Evolutionary conservation across 352 stramenopile species (phyloP).

Genomic region (Phytophthora citricola): DNA sequence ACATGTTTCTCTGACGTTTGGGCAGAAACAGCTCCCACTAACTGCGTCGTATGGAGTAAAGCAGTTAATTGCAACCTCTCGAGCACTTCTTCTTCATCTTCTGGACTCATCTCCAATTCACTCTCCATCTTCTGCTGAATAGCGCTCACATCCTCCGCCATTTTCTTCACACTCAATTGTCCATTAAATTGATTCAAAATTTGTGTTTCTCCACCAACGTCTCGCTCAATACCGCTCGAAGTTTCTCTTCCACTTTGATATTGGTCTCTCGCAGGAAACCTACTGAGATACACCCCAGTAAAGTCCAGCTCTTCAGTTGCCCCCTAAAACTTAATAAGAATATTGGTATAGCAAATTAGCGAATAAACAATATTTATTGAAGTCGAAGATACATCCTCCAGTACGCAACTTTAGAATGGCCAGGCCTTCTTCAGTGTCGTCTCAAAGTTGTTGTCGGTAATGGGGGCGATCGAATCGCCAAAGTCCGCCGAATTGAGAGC

Average conservation of each 20-base stretch:
- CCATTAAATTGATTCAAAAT: background rate
- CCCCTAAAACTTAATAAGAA: too few relatives aligned
- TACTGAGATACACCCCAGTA: constrained; percentile 31
- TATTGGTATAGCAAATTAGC: too few relatives aligned
- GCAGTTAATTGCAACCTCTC: constrained; percentile 41
- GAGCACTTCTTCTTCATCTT: constrained; percentile 29
- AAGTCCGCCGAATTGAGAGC: background rate
- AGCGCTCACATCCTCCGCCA: constrained; percentile 4
- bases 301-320: constrained; percentile 46
- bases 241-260: constrained; percentile 29
- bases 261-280: constrained; percentile 33
- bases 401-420: background rate
- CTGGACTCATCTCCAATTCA: constrained; percentile 1
- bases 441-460: background rate
- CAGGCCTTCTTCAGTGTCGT: background rate
- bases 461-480: background rate
- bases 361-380: too few relatives aligned
- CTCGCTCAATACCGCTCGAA: constrained; percentile 8
- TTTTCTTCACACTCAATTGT: background rate
- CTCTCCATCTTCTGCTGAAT: constrained; percentile 10
- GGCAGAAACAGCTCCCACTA: constrained; percentile 24
- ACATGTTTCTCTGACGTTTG: constrained; percentile 11
- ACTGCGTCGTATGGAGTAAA: constrained; percentile 35
- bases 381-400: too few relatives aligned
- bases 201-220: constrained; percentile 9